phyloP scores from a whole-genome alignment of 208 protist genomes.

The Tritrichomonas musculus region DNA sequence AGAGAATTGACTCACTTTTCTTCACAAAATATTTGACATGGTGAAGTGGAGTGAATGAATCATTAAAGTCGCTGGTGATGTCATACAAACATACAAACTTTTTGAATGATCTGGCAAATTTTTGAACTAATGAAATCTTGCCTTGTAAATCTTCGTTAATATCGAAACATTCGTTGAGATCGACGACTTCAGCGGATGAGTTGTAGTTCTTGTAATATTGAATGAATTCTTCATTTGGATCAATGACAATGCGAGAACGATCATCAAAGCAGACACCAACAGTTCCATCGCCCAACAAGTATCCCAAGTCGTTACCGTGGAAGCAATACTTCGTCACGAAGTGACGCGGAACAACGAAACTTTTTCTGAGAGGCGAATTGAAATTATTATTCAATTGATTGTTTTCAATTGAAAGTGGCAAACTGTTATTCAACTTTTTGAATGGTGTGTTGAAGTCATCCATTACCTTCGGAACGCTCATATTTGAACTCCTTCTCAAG shows the following conservation, averaged over 20 bases:
- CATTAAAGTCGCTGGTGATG: not conserved
- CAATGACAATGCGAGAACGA: slow-evolving; percentile 79
- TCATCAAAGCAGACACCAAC: slow-evolving; percentile 96
- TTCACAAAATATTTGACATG: no score
- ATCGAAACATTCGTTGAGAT: not conserved
- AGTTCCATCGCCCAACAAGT: slow-evolving; percentile 75
- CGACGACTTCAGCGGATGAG: not conserved
- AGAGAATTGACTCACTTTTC: not conserved
- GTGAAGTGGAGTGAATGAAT: not conserved
- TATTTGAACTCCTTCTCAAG: no score
- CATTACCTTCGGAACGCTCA: not conserved
- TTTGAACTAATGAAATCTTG: no score
- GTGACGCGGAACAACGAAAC: not conserved
- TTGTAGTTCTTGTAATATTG: not conserved
- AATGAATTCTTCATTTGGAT: slow-evolving; percentile 47
- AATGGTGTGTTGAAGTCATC: not conserved
- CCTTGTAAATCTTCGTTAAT: not conserved
- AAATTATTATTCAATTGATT: no score
- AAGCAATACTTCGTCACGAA: not conserved
- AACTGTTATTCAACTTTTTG: not conserved
- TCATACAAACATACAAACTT: not conserved
- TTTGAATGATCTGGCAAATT: not conserved
- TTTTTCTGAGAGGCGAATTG: no score
- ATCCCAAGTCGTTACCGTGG: slow-evolving; percentile 86
- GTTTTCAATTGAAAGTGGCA: not conserved